Conservation (phyloP, 179 eudicot genomes). For the Gypsophila paniculata region DNA sequence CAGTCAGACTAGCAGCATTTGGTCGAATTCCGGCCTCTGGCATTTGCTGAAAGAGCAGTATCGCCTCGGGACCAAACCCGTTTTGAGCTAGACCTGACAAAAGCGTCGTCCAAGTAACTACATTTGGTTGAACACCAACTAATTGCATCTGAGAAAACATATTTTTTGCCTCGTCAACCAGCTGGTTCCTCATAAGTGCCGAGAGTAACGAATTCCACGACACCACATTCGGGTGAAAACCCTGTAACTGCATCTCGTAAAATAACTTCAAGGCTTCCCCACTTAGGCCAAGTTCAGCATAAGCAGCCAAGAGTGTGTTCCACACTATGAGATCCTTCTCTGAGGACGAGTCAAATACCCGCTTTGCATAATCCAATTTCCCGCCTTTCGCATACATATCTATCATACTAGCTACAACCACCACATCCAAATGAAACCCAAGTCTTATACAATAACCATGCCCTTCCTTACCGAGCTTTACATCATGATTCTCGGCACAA, state of each 20-base stretch:
- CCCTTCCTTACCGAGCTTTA: constrained; percentile 44
- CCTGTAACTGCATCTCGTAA: constrained; percentile 43
- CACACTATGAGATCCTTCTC: constrained; percentile 50
- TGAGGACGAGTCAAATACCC: constrained; percentile 31
- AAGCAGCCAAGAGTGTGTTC: constrained; percentile 51
- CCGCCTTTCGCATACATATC: constrained; percentile 53
- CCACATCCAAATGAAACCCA: constrained; percentile 37
- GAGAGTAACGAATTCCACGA: constrained; percentile 48
- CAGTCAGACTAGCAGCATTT: constrained; percentile 48
- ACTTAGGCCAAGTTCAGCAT: constrained; percentile 43
- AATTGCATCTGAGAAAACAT: constrained; percentile 41
- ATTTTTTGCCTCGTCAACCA: constrained; percentile 38
- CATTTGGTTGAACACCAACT: constrained; percentile 37
- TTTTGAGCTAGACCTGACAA: constrained; percentile 42
- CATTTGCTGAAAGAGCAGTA: constrained; percentile 44
- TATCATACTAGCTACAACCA: constrained; percentile 37
- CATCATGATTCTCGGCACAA: constrained; percentile 31
- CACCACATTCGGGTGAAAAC: constrained; percentile 40
- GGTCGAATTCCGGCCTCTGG: constrained; percentile 51
- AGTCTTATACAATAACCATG: constrained; percentile 49
- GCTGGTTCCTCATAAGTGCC: constrained; percentile 36
- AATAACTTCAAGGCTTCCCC: constrained; percentile 49
- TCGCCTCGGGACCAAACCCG: constrained; percentile 37
- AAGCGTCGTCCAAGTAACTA: constrained; percentile 49
- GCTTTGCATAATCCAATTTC: constrained; percentile 33